Evolutionary conservation across 2,329 filamentous ascomycete species (phyloP), one percentile per base, ranked within the genome.

Genomic region (Aspergillus novofumigatus): DNA sequence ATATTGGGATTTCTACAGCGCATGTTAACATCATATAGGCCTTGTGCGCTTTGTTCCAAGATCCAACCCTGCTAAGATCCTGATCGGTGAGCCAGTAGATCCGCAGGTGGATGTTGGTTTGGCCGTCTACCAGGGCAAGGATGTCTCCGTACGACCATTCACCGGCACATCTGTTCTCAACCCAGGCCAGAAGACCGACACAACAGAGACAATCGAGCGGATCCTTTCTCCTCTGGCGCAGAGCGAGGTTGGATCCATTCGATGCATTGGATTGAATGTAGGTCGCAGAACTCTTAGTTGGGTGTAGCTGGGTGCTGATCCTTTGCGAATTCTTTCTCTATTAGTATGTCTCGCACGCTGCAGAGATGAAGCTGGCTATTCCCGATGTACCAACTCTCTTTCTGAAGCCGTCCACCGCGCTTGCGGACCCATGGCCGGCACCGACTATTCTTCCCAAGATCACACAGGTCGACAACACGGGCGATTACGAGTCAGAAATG

Each of bases 401-500:
- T 72, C 73, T 84, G 72, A 86, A 86, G 67, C 84, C 83, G 0
- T 72, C 75, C 17, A 82, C 80, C 2, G 70, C 80, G 3, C 75
- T 86, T 8, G 78, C 78, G 3, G 80, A 84, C 65, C 84, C 83
- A 2, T 85, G 77, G 65, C 75, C 74, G 2, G 75, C 76, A 3
- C 77, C 80, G 9, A 81, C 79, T 0, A 66, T 80, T 38, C 77
- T 86, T 49, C 83, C 83, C 26, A 82, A 81, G 65, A 74, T 80
- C 62, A 81, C 80, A 0, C 77, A 83, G 59, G 67, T 72, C 14
- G 79, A 82, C 53, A 79, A 82, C 69, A 79, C 80, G 23, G 81
- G 80, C 48, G 84, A 86, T 70, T 85, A 84, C 67, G 82, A 86
- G 68, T 80, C 81, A 3, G 83, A 86, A 70, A 76, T 86, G 52